Base-by-base conservation (phyloP, 2,329 filamentous ascomycete species). In the Aspergillus transmontanensis region DNA sequence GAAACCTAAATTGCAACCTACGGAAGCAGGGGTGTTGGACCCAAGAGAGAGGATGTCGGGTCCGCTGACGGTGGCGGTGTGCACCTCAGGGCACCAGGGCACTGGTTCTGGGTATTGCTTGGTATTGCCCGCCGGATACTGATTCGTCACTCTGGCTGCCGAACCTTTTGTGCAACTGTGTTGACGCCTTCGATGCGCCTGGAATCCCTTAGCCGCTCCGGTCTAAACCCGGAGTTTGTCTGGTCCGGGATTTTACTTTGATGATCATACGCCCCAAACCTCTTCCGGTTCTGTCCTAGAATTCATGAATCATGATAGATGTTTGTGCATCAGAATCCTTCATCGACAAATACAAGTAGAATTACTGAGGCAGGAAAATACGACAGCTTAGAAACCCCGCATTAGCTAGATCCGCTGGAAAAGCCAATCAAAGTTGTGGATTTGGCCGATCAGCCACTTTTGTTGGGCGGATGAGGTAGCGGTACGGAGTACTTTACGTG, bases 41-140 rank as follows among this genome's bases (percentile, higher is more conserved):
- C 68, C 68, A 59, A 54, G 56, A 58, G 57, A 63, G 61, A 69
- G 68, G 64, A 60, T 50, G 59, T 61, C 55, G 68, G 65, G 63
- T 67, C 60, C 23, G 23, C 46, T 26, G 46, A 54, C 19, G 41
- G 30, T 57, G 51, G 62, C 60, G 64, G 62, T 66, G 60, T 66
- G 59, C 55, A 54, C 54, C 26, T 28, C 59, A 53, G 23, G 14
- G 59, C 55, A 54, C 54, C 59, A 53, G 23, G 14, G 55, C 54
- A 39, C 59, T 61, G 59, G 59, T 58, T 51, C 62, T 32, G 57
- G 51, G 60, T 62, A 59, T 63, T 63, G 62, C 59, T 64, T 62
- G 57, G 63, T 64, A 64, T 19, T 39, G 11, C 28, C 57, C 10
- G 21, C 32, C 12, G 16, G 28, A 2, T 2, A 39, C 14, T 55